Evolutionary conservation across 2,329 filamentous ascomycete genomes (phyloP).

Genomic region (Rhynchosporium secalis): DNA sequence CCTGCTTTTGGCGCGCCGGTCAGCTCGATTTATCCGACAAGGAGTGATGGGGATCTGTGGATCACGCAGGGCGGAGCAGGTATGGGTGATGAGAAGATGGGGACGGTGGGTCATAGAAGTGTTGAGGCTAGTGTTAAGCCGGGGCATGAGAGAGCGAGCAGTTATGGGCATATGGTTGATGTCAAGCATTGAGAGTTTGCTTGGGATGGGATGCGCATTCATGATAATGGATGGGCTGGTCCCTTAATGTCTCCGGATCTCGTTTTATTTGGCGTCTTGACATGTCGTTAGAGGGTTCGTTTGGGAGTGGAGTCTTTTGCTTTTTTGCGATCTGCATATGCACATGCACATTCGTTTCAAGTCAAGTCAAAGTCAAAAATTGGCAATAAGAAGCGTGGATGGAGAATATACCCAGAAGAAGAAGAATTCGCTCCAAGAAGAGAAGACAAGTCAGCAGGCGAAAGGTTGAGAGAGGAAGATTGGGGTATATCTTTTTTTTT

Average conservation of each 20-base stretch:
- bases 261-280: constrained; percentile 1
- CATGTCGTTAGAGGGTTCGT: not conserved
- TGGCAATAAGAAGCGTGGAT: too few species aligned
- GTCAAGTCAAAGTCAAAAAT: too few species aligned
- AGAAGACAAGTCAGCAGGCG: too few species aligned
- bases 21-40: constrained; percentile 22
- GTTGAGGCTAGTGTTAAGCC: constrained; percentile 29
- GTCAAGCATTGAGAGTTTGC: constrained; percentile 17
- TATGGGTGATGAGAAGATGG: constrained; percentile 28
- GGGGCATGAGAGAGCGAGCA: constrained; percentile 31
- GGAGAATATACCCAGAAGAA: too few species aligned
- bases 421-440: too few species aligned
- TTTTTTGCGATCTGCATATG: not conserved
- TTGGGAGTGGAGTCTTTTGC: constrained; percentile 2
- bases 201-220: not conserved
- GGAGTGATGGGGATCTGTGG: constrained; percentile 20
- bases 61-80: not conserved
- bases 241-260: not conserved
- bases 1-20: constrained; percentile 31
- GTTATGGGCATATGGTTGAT: constrained; percentile 32
- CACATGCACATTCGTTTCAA: too few species aligned
- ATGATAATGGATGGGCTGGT: constrained; percentile 15
- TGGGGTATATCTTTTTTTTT: not conserved
- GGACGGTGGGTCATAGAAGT: constrained; percentile 24
- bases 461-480: too few species aligned